Evolutionary conservation across 306 rosid genomes (phyloP), one percentile per base, ranked within the genome.

Genomic region (Fragaria nilgerrensis): DNA sequence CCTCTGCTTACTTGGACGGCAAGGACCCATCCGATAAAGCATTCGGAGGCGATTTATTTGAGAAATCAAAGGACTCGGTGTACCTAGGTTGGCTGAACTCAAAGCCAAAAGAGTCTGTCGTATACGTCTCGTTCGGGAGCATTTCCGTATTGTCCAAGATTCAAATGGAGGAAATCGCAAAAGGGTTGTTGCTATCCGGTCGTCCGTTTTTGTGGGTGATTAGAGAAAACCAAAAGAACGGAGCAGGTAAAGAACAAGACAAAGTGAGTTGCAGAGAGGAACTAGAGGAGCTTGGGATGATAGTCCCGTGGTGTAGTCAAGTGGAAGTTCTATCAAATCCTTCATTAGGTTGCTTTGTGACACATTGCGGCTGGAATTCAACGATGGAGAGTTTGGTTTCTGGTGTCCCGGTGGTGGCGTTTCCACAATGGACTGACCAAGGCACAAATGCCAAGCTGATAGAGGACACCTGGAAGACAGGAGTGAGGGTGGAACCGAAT

Each of bases 321-420:
- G 34, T 84, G 9, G 74, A 77, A 53, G 87, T 80, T n/a, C 23
- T 84, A 74, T 66, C 70, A 5, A 70, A 43, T 23, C 25, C 68
- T 20, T 68, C 87, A 0, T n/a, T 76, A 73, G 87, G 82, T 52
- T 80, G 84, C 19, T 84, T 84, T 9, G 44, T 84, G 73, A 80
- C 82, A 2, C 87, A 84, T 32, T 84, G 87, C 11, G 87, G 87
- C 0, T 84, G 87, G 87, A 84, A 84, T 62, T 84, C 87, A 2
- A 80, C 50, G 0, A 10, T 84, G 9, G 87, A 84, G 48, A 68
- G 87, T 76, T 32, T 84, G 74, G 75, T n/a, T 50, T 62, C 39
- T 0, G 87, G 87, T 63, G 61, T 77, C 22, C 84, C 84, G 0
- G 39, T 84, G 59, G 80, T 84, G 19, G 87, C 75, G 0, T 73